These are phyloP conservation scores for Penicillium maclennaniae DNA, from an alignment of 495 filamentous ascomycete species.

Conservation along the genomic window DNA sequence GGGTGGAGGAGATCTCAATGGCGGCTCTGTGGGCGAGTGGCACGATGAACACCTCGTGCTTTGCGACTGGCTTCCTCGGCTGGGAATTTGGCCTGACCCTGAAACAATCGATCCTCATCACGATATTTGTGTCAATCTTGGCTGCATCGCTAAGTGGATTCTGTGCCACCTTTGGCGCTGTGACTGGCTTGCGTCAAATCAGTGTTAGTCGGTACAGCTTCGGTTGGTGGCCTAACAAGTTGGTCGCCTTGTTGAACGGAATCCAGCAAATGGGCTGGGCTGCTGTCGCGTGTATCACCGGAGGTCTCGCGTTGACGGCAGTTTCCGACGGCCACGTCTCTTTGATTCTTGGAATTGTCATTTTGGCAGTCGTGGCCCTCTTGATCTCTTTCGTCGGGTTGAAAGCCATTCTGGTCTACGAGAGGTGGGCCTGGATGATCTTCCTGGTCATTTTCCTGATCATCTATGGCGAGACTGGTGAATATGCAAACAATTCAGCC, in stretches of 20 bases:
- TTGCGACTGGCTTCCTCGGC: constrained; percentile 40
- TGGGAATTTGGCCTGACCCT: constrained; percentile 35
- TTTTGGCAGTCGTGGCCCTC: constrained; percentile 49
- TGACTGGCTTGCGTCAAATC: constrained; percentile 77
- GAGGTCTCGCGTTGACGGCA: constrained; percentile 32
- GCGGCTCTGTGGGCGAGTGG: constrained; percentile 48
- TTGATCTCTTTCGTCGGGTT: constrained; percentile 58
- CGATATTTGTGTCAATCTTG: constrained; percentile 34
- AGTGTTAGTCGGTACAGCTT: constrained; percentile 52
- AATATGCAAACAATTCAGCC: constrained; percentile 40
- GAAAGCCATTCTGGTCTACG: constrained; percentile 53
- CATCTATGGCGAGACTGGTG: constrained; percentile 50
- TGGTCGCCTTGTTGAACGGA: constrained; percentile 29
- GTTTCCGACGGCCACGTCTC: constrained; percentile 35
- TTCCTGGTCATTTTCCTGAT: constrained; percentile 57
- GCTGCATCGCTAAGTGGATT: constrained; percentile 9
- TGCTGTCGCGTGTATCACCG: constrained; percentile 36
- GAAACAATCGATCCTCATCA: constrained; percentile 32
- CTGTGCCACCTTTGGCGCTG: constrained; percentile 62
- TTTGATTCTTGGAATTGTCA: constrained; percentile 40
- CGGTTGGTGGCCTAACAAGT: constrained; percentile 30
- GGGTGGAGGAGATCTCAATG: constrained; percentile 39
- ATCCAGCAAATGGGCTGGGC: constrained; percentile 34
- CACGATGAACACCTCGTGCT: constrained; percentile 54
- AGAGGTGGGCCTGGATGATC: constrained; percentile 59